phyloP scores from a whole-genome alignment of 2,329 filamentous ascomycete genomes.

The Pyrenochaeta sp. region DNA sequence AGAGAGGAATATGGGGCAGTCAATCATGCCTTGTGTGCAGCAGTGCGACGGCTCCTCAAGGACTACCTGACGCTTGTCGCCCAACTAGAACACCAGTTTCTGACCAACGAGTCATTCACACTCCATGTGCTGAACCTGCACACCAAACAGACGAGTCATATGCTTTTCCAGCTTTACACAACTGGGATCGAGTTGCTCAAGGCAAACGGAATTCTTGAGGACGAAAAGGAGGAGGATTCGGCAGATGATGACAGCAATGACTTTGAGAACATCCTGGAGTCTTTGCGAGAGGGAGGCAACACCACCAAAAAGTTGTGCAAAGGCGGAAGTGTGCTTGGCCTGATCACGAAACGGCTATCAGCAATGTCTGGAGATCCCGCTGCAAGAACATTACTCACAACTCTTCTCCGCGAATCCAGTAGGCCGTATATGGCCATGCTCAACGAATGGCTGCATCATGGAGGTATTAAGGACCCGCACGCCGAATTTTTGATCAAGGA shows the following conservation, averaged over 20 bases:
- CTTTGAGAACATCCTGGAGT: constrained; percentile 92
- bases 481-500: constrained; percentile 94
- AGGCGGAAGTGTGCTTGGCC: constrained; percentile 90
- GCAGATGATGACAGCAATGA: constrained; percentile 79
- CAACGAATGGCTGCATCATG: constrained; percentile 98
- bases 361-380: constrained; percentile 94
- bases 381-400: constrained; percentile 80
- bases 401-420: constrained; percentile 84
- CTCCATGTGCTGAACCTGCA: constrained; percentile 93
- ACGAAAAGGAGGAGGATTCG: constrained; percentile 69
- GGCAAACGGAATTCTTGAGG: constrained; percentile 85
- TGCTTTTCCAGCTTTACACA: constrained; percentile 88
- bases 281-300: constrained; percentile 84
- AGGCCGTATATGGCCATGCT: constrained; percentile 97
- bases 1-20: constrained; percentile 91
- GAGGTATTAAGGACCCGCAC: constrained; percentile 92
- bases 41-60: constrained; percentile 87
- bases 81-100: constrained; percentile 90
- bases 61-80: constrained; percentile 94
- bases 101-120: constrained; percentile 88
- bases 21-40: constrained; percentile 95
- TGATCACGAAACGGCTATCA: constrained; percentile 84
- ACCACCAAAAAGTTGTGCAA: constrained; percentile 92
- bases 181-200: constrained; percentile 80
- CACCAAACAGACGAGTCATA: constrained; percentile 86